Base-by-base conservation (phyloP, 2,329 filamentous ascomycete species). In the Fusarium palustre region DNA sequence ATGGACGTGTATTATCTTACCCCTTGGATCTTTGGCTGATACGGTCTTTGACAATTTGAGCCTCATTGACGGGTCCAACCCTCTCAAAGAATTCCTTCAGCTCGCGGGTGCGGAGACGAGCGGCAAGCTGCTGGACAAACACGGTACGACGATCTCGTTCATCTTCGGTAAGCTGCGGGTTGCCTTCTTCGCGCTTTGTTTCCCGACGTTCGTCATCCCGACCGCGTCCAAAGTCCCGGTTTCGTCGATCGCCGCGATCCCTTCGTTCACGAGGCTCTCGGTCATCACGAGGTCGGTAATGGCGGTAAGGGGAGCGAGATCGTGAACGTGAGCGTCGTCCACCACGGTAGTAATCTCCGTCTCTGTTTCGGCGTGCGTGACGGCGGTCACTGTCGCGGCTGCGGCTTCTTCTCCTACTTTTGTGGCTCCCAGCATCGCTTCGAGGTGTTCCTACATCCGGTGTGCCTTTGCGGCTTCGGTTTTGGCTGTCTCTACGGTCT, bases 21-120 rank as follows among this genome's bases (percentile, higher is more conserved):
- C 96, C 96, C 86, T 99, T 99, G 68, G 94, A 97, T 82, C 96
- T 92, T 75, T 94, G 93, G 82, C 94, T 97, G 68, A 99, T 94
- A 68, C 96, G 89, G 76, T 99, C 96, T 82, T 98, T 98, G 55
- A 99, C 96, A 76, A 99, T 99, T 83, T 98, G 96, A 52, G 96
- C 96, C 80, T 98, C 96, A 75, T 96, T 97, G 57, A 99, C 96
- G 39, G 92, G 90, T 68, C 96, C 96, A 75, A 96, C 92, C 81
- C 95, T 94, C 79, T 97, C 93, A 77, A 99, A 99, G 80, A 99
- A 99, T 66, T 90, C 88, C 80, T 97, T 95, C 69, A 99, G 86
- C 80, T 98, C 94, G 76, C 93, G 94, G 58, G 93, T 97, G 74
- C 95, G 91, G 70, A 98, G 87, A 77, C 96, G 92, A 72, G 94